phyloP scores from a whole-genome alignment of 352 stramenopile species.

The Phytopythium ostracodes region DNA sequence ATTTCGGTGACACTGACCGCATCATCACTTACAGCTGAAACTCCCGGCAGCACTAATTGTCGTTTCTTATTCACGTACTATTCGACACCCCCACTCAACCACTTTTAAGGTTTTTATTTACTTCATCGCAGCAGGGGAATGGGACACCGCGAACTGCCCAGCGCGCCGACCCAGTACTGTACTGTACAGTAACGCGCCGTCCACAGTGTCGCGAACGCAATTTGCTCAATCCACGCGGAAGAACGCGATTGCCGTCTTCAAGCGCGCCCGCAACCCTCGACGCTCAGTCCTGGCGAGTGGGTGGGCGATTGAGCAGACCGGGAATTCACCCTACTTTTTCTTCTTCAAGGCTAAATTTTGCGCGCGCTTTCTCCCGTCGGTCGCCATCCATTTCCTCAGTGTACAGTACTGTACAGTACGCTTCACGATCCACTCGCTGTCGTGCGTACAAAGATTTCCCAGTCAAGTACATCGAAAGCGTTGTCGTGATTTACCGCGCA shows the following conservation, averaged over 20 bases:
- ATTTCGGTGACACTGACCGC: neutral
- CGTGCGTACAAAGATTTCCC: neutral
- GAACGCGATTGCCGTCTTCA: too few species aligned
- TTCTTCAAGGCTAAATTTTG: conserved; percentile 1
- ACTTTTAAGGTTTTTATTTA: too few species aligned
- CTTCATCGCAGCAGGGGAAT: neutral
- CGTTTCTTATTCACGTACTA: neutral
- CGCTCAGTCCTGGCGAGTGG: too few species aligned
- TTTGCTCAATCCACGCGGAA: too few species aligned
- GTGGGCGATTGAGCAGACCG: neutral
- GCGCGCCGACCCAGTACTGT: neutral
- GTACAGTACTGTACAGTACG: too few species aligned
- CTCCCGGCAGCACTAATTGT: too few species aligned
- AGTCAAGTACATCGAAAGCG: too few species aligned
- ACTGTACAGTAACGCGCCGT: neutral
- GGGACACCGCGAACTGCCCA: neutral
- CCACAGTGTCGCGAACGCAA: too few species aligned
- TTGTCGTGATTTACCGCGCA: too few species aligned
- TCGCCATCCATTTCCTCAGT: neutral
- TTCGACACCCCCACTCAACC: too few species aligned
- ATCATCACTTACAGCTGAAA: neutral
- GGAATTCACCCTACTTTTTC: conserved; percentile 4
- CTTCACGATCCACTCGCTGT: neutral
- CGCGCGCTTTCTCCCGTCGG: neutral
- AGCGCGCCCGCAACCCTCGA: too few species aligned